Evolutionary conservation across 805 yeast species (phyloP), one percentile per base, ranked within the genome.

Genomic region (Crinitomyces ghanaensis): DNA sequence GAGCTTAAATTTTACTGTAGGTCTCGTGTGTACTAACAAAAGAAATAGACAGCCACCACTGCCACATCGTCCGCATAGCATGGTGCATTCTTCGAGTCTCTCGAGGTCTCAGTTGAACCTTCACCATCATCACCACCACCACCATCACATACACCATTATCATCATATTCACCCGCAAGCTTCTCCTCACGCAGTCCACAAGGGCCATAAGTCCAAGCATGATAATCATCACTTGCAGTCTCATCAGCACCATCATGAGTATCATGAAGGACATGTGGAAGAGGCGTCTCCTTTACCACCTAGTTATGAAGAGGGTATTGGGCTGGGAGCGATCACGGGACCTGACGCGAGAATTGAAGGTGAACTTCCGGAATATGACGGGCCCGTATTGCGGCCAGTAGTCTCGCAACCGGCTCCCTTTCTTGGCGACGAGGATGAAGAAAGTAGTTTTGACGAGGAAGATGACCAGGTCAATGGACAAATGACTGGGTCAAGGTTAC

Each of bases 221-320:
- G 40, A 42, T 18, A 37, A 40, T 25, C 45, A 42, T 21, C 45
- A 41, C 26, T 17, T 41, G 16, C 33, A 31, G 31, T 35, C 42
- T 9, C 18, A 15, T 17, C 22, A 36, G 11, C 39, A 36, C 11
- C 25, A 13, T 19, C 37, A 29, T 25, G 34, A 31, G 12, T 33
- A 26, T 18, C 37, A 36, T 14, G 30, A 30, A 7, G 38, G 29
- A 30, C 41, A 25, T 25, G 31, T 24, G 19, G 26, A n/a, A 14
- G 18, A 6, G 17, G 4, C 29, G 14, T 22, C 24, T 16, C 26
- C 15, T 19, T 29, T 20, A n/a, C 44, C 41, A 16, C 43, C 44
- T 13, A 35, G 28, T 6, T 38, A 38, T 20, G 40, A 34, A 21
- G 9, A 12, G 9, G 30, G 8, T 17, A 6, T 8, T 11, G 9